Evolutionary conservation across 768 basidiomycete genomes (phyloP).

Genomic region (Hydnum rufescens): DNA sequence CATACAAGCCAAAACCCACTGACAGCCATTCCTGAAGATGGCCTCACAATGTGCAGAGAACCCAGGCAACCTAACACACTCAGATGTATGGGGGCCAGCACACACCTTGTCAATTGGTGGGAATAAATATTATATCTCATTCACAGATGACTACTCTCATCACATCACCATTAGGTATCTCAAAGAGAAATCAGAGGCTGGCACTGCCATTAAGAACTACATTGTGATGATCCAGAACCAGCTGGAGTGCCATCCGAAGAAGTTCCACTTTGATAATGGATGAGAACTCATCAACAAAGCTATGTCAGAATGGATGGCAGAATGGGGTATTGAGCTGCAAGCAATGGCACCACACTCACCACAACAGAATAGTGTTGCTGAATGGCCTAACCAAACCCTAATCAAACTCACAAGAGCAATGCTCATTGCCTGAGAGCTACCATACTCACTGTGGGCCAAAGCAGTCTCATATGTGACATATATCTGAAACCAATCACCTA

Average conservation of each 20-base stretch:
- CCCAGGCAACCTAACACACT: too few relatives aligned
- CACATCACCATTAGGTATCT: too few relatives aligned
- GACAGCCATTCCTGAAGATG: too few relatives aligned
- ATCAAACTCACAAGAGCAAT: slow-evolving; percentile 14
- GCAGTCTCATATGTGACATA: slow-evolving; percentile 2
- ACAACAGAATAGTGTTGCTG: slow-evolving; percentile 17
- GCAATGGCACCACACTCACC: slow-evolving; percentile 16
- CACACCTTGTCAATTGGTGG: too few relatives aligned
- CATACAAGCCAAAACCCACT: too few relatives aligned
- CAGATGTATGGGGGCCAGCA: too few relatives aligned
- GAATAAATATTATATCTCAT: too few relatives aligned
- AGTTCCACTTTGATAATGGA: slow-evolving; percentile 14
- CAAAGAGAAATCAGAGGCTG: too few relatives aligned
- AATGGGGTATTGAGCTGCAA: slow-evolving; percentile 14
- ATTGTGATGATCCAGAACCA: too few relatives aligned
- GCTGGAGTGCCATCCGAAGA: background rate
- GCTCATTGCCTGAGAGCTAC: slow-evolving; percentile 13
- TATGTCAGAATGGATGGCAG: slow-evolving; percentile 2
- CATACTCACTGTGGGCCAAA: slow-evolving; percentile 6
- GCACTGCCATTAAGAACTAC: too few relatives aligned
- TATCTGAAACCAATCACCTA: background rate
- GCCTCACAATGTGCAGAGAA: too few relatives aligned
- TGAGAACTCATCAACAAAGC: slow-evolving; percentile 10
- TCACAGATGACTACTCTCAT: too few relatives aligned
- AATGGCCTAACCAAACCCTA: slow-evolving; percentile 16